Base-by-base conservation (phyloP, 2,329 filamentous ascomycete species). In the Clarireedia sp. region DNA sequence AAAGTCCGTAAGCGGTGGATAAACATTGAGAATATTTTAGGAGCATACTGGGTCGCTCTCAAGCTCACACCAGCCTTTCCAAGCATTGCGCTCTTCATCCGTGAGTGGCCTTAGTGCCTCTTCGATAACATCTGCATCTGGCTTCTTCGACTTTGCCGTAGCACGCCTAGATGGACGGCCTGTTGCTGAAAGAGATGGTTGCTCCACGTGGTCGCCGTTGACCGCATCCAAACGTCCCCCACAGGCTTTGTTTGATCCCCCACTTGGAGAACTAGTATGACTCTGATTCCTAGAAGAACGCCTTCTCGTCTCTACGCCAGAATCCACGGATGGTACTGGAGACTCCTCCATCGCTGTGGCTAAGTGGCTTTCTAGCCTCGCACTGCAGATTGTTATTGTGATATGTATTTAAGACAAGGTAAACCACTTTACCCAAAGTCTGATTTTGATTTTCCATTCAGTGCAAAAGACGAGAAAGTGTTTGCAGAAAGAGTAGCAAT, bases 31-130 rank as follows among this genome's bases (percentile, higher is more conserved):
- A 26, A 21, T 47, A 14, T 50, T 19, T 7, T 44, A 29, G 16
- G 23, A 45, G 21, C 9, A 48, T 71, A 90, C 89, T 7, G 91
- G 91, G 59, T 96, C 90, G 6, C 90, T 95, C 71, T 96, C 90
- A 49, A 97, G 78, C 66, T 96, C 90, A 56, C 85, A 80, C 83
- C 87, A 92, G 23, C 86, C 86, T 49, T 81, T 76, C 82, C 86
- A 90, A 29, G 77, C 75, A 24, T 77, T 70, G 23, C 78, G 75
- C 62, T 87, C 82, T 29, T 77, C 70, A 5, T 70, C 65, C 3
- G 71, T 72, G 55, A 81, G 73, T 10, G 76, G 75, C 38, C 71
- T 71, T 55, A 82, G 68, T 10, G 59, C 57, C 24, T 64, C 62
- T 2, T 57, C 61, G 14, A 62, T 29, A 9, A 48, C 16, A 5